These are phyloP conservation scores for Colletotrichum horii DNA, from an alignment of 2,329 filamentous ascomycete genomes.

Conservation along the genomic window DNA sequence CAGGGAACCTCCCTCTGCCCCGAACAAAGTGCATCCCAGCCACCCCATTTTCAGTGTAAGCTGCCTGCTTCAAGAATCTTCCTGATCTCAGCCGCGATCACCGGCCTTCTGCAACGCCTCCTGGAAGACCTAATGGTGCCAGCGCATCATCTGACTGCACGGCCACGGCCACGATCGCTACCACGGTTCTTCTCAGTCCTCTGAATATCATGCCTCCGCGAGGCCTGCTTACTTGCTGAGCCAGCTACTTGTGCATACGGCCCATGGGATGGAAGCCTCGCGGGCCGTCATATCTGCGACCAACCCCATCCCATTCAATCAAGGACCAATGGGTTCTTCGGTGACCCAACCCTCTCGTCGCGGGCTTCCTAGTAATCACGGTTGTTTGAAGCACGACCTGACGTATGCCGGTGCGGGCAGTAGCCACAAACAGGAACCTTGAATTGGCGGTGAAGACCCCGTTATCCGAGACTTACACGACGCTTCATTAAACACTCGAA, in stretches of 20 bases:
- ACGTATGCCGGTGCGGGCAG: not conserved
- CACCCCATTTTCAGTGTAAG: conserved; percentile 26
- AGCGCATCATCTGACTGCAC: conserved; percentile 9
- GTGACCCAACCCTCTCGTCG: not conserved
- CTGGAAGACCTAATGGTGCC: conserved; percentile 20
- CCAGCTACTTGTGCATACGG: not conserved
- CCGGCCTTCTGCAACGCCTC: not conserved
- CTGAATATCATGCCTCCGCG: not conserved
- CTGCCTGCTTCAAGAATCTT: not conserved
- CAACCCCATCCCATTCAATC: conserved; percentile 23
- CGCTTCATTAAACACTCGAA: not conserved
- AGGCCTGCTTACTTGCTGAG: not conserved
- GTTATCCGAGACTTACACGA: not conserved
- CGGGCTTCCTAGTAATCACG: not conserved
- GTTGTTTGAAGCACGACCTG: not conserved
- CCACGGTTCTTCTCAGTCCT: not conserved
- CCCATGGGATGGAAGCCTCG: not conserved
- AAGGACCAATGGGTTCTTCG: not conserved
- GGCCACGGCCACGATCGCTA: not conserved
- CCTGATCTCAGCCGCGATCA: not conserved
- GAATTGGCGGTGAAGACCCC: conserved; percentile 12
- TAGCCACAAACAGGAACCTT: not conserved
- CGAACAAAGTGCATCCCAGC: conserved; percentile 24
- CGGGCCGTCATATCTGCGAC: conserved; percentile 29
- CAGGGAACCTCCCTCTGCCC: conserved; percentile 4